A percentile compares a stretch with the other conserved stretches of the same genome.
These are phyloP conservation scores for Pseudopediastrum boryanum DNA, from an alignment of 139 green algal genomes.

Conservation along the genomic window DNA sequence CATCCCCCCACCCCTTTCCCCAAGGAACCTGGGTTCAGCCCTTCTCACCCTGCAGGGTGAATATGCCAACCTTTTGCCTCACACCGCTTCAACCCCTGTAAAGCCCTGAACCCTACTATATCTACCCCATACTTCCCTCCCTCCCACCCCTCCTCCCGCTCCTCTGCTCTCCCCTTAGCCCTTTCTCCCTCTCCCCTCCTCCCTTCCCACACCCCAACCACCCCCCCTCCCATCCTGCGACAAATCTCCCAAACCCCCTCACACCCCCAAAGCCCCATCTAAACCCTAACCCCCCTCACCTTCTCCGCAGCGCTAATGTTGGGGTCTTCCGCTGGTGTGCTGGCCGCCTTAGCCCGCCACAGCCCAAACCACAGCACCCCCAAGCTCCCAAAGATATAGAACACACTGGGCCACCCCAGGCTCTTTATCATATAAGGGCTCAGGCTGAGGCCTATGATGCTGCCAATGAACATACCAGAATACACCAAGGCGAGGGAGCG, in stretches of 20 bases:
- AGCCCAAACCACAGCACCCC: constrained; percentile 77
- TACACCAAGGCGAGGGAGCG: constrained; percentile 94
- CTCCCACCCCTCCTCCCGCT: too few species aligned
- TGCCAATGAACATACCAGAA: constrained; percentile 95
- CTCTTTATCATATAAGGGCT: constrained; percentile 78
- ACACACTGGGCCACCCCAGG: constrained; percentile 91
- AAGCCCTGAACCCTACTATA: too few species aligned
- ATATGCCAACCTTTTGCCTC: too few species aligned
- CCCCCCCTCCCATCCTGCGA: not conserved
- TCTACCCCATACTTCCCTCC: too few species aligned
- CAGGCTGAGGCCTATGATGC: constrained; percentile 82
- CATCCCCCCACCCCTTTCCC: too few species aligned
- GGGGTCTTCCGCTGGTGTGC: constrained; percentile 66
- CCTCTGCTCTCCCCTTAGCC: too few species aligned
- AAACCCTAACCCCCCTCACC: too few species aligned
- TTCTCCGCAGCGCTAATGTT: constrained; percentile 57
- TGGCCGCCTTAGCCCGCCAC: constrained; percentile 70
- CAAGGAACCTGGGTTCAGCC: too few species aligned
- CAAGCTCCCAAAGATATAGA: constrained; percentile 92
- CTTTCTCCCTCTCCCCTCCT: not conserved
- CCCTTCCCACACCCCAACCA: too few species aligned
- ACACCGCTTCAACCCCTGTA: too few species aligned
- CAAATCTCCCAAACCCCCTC: not conserved
- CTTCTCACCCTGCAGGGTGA: too few species aligned
- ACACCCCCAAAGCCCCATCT: too few species aligned